Conservation (phyloP, 345 rosid species). For the Stellera chamaejasme region DNA sequence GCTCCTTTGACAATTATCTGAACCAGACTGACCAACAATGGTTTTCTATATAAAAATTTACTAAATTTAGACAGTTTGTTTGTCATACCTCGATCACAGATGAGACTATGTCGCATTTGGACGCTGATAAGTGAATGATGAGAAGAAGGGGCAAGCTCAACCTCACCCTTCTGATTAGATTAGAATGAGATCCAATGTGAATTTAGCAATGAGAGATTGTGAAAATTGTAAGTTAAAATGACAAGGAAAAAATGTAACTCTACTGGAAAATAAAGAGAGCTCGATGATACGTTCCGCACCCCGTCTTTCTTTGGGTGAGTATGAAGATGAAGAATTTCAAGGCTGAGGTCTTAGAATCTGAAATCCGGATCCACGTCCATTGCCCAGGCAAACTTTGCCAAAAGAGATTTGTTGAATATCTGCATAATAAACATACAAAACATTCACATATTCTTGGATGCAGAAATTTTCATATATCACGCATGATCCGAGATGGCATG, state of each 20-base stretch:
- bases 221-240: background rate
- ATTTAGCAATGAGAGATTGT: constrained; percentile 6
- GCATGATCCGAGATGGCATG: background rate
- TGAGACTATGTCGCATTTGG: no score
- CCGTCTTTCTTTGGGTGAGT: constrained; percentile 7
- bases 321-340: constrained; percentile 13
- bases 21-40: no score
- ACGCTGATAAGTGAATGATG: background rate
- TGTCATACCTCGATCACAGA: no score
- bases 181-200: constrained; percentile 19
- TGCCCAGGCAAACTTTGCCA: constrained; percentile 93
- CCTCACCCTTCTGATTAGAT: constrained; percentile 19
- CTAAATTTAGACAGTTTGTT: no score
- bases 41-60: no score
- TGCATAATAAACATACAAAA: constrained; percentile 14
- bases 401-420: constrained; percentile 89
- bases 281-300: constrained; percentile 15
- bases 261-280: constrained; percentile 15
- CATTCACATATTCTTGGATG: no score
- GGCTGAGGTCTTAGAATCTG: constrained; percentile 53
- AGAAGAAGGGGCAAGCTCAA: constrained; percentile 9
- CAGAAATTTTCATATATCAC: no score
- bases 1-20: no score
- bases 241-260: constrained; percentile 3
- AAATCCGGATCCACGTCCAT: constrained; percentile 91